Base-by-base conservation (phyloP, 352 stramenopile genomes). In the Stramenopiles sp. region DNA sequence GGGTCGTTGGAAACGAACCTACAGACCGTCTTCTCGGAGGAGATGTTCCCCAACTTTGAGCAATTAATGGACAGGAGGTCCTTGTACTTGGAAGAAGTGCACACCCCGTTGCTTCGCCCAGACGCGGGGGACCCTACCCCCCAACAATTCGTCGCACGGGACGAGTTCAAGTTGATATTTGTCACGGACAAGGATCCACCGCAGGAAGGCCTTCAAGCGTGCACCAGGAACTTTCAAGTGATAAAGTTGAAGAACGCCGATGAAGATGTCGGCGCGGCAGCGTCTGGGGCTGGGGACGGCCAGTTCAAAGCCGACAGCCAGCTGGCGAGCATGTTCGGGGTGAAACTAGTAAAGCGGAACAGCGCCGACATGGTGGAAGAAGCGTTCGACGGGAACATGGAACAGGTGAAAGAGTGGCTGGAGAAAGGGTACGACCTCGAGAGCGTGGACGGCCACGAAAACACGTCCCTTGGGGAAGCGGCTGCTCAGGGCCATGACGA, bases 361-460 rank as follows among this genome's bases (percentile, higher is more conserved):
- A 91, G 83, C 32, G 63, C 82, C 0, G 83, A 92, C 43, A 76
- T 95, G 12, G 88, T 95, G 32, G 89, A 95, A 77, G 86, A 84
- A 32, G 88, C 86, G 25, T 94, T 94, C 76, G 89, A 95, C 37
- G 84, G 87, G 34, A 86, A 94, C 18, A 74, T 93, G 25, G 85
- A 88, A 0, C 81, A 79, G 0, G 79, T 94, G 1, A 78, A 86
- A 2, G 80, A 82, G 4, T 84, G 79, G 63, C 68, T 95, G 1
- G 86, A 90, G 49, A 89, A 92, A 73, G 91, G 89, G 43, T 94
- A 89, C 75, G 85, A 92, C 63, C 75, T 94, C 4, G 88, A 95
- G 36, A 90, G 82, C 25, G 80, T 87, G 37, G 88, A 94, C 68
- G 88, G 86, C 12, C 86, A 92, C 48, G 81, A 84, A 1, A 88